Evolutionary conservation across 2,329 filamentous ascomycete species (phyloP).

Genomic region (Graphium sp.): DNA sequence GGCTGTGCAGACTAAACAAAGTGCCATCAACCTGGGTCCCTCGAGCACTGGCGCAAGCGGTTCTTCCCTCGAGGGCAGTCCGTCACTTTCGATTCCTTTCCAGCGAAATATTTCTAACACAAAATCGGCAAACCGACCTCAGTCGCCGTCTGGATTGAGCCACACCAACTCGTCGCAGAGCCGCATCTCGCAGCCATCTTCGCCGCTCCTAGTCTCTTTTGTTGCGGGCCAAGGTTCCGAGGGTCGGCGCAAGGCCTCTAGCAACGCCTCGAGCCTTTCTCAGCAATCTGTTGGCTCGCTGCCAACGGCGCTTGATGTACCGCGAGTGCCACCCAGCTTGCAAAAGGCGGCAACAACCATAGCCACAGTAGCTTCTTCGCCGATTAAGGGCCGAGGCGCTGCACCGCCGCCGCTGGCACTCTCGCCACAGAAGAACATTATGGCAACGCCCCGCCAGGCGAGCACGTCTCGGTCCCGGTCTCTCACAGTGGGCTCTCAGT

Average conservation of each 20-base stretch:
- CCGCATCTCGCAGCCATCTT: slow-evolving; percentile 52
- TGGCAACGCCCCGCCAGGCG: slow-evolving; percentile 41
- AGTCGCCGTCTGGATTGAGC: slow-evolving; percentile 68
- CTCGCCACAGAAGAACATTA: slow-evolving; percentile 48
- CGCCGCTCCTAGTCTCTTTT: slow-evolving; percentile 87
- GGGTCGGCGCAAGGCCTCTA: slow-evolving; percentile 73
- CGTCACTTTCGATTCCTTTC: slow-evolving; percentile 60
- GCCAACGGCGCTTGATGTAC: slow-evolving; percentile 57
- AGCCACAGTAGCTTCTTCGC: slow-evolving; percentile 32
- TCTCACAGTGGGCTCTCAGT: slow-evolving; percentile 84
- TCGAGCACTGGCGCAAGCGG: too few species aligned
- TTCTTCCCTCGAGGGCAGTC: slow-evolving; percentile 83
- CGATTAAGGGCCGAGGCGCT: slow-evolving; percentile 37
- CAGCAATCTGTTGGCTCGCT: slow-evolving; percentile 56
- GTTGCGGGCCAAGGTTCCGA: slow-evolving; percentile 71
- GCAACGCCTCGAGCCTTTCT: slow-evolving; percentile 69
- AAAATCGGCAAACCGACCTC: slow-evolving; percentile 60
- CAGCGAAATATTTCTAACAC: slow-evolving; percentile 73
- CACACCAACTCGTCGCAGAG: slow-evolving; percentile 78
- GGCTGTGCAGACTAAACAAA: slow-evolving; percentile 42
- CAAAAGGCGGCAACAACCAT: slow-evolving; percentile 42
- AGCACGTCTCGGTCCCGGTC: slow-evolving; percentile 61
- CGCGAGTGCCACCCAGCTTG: slow-evolving; percentile 40
- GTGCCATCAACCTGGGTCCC: slow-evolving; percentile 42
- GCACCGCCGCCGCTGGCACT: slow-evolving; percentile 31